Evolutionary conservation across 148 eudicot species (phyloP).

Genomic region (Simmondsia chinensis): DNA sequence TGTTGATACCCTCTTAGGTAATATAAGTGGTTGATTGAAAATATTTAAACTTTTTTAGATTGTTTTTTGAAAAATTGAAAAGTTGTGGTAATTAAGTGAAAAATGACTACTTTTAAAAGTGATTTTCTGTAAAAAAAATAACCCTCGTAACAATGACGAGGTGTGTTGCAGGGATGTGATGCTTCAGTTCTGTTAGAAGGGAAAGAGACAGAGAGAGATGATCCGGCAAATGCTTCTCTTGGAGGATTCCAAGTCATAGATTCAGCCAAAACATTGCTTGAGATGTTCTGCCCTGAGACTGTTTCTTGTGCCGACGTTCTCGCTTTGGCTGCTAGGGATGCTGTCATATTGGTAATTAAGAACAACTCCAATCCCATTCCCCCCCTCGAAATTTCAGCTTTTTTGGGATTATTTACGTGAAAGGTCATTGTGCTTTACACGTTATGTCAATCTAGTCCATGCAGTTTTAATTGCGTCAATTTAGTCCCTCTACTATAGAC

Average conservation of each 20-base stretch:
- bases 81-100: too few relatives aligned
- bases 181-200: constrained; percentile 63
- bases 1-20: too few relatives aligned
- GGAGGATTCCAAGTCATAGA: constrained; percentile 67
- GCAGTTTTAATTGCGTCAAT: too few relatives aligned
- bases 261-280: constrained; percentile 43
- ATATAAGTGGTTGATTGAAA: too few relatives aligned
- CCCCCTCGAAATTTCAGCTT: background rate
- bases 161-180: constrained; percentile 57
- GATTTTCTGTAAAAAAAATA: too few relatives aligned
- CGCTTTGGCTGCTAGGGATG: constrained; percentile 67
- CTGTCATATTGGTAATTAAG: constrained; percentile 41
- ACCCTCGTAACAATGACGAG: background rate
- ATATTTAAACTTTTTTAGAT: too few relatives aligned
- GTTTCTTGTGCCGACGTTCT: constrained; percentile 79
- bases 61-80: too few relatives aligned
- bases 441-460: too few relatives aligned
- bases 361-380: background rate
- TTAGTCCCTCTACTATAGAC: too few relatives aligned
- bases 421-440: too few relatives aligned
- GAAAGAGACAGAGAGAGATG: constrained; percentile 43
- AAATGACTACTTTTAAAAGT: too few relatives aligned
- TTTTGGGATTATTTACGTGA: too few relatives aligned
- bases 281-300: constrained; percentile 47
- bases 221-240: constrained; percentile 58